These are phyloP conservation scores for Tricholoma bakamatsutake DNA, from an alignment of 768 basidiomycete genomes.

Conservation along the genomic window DNA sequence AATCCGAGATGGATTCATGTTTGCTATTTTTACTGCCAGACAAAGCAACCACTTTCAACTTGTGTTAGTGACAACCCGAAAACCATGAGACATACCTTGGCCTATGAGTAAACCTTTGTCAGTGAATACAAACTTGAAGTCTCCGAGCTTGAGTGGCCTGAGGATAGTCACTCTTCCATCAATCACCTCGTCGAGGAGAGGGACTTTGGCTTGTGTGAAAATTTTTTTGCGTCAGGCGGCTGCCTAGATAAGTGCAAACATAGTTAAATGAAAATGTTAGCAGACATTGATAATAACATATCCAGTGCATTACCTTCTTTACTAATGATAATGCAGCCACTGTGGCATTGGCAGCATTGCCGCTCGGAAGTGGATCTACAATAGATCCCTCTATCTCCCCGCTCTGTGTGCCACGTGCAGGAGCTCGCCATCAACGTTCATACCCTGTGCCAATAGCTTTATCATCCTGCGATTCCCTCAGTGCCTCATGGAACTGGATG, in stretches of 20 bases:
- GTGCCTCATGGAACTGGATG: constrained; percentile 6
- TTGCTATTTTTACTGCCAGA: constrained; percentile 23
- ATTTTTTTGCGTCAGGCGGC: too few species aligned
- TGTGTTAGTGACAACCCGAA: neutral
- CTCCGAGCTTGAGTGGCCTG: too few species aligned
- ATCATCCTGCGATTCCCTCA: constrained; percentile 10
- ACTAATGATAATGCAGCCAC: neutral
- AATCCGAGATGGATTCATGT: constrained; percentile 13
- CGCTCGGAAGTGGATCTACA: neutral
- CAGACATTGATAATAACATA: neutral
- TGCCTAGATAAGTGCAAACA: too few species aligned
- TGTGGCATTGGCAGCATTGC: neutral
- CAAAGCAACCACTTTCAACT: constrained; percentile 12
- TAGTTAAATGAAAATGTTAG: neutral
- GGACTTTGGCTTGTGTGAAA: too few species aligned
- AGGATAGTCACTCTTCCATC: too few species aligned
- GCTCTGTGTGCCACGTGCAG: neutral
- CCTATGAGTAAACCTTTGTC: too few species aligned
- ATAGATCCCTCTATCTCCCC: neutral
- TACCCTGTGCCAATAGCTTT: neutral
- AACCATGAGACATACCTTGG: too few species aligned
- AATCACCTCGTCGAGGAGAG: too few species aligned
- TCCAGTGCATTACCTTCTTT: neutral
- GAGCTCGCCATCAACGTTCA: neutral
- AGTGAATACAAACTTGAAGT: too few species aligned